These are phyloP conservation scores for Leccinum pachyderme DNA, from an alignment of 1,284 basidiomycete genomes.

Conservation along the genomic window DNA sequence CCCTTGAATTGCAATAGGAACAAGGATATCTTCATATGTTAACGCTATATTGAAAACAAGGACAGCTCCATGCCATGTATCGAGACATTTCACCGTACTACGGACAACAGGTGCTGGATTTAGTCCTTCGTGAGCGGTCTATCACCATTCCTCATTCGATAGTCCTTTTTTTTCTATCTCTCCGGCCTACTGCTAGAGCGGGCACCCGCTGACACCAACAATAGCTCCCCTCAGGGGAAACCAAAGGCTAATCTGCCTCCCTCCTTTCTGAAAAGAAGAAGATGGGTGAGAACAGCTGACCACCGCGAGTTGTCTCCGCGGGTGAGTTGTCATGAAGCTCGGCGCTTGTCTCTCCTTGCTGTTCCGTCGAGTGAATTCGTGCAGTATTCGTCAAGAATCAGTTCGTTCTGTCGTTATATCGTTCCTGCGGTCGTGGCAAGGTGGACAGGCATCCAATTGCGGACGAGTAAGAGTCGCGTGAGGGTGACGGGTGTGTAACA, in stretches of 20 bases:
- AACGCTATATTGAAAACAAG: constrained; percentile 28
- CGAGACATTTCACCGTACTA: constrained; percentile 21
- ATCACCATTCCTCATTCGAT: constrained; percentile 21
- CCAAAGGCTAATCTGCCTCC: constrained; percentile 8
- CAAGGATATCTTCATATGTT: constrained; percentile 15
- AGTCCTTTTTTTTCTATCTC: constrained; percentile 13
- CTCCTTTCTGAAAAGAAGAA: constrained; percentile 11
- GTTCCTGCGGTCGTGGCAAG: constrained; percentile 40
- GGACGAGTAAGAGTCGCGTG: constrained; percentile 14
- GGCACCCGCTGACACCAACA: constrained; percentile 26
- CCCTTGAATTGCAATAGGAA: constrained; percentile 16
- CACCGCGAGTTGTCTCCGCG: constrained; percentile 9
- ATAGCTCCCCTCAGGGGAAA: constrained; percentile 23
- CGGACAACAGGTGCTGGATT: constrained; percentile 23
- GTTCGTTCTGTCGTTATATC: constrained; percentile 37
- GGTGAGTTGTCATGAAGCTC: constrained; percentile 20
- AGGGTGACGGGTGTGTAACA: constrained; percentile 13
- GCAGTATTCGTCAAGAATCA: constrained; percentile 49
- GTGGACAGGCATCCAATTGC: constrained; percentile 20
- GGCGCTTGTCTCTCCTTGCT: constrained; percentile 23
- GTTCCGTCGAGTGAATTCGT: constrained; percentile 32
- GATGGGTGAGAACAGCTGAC: constrained; percentile 10
- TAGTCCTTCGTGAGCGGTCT: constrained; percentile 31
- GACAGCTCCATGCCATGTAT: constrained; percentile 13
- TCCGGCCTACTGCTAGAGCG: constrained; percentile 34